Base-by-base conservation (phyloP, 2,329 filamentous ascomycete species). In the Apiospora arundinis region DNA sequence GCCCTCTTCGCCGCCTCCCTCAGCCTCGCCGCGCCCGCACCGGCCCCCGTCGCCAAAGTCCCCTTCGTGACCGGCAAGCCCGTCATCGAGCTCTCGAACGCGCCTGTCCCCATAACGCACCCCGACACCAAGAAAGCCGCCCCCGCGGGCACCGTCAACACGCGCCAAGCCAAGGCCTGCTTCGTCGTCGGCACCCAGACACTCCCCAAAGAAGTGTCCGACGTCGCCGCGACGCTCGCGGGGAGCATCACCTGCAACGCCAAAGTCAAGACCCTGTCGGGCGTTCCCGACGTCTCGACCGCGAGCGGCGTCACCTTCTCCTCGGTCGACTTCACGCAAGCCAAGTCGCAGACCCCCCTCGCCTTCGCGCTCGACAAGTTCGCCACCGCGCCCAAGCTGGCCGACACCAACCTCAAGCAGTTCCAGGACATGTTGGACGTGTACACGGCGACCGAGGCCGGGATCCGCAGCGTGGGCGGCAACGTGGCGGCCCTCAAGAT, bases 401-500 rank as follows among this genome's bases (percentile, higher is more conserved):
- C 86, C 8, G 73, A 76, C 73, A 85, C 83, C 49, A 81, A 90
- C 75, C 83, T 91, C 21, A 77, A 81, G 3, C 78, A 79, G 28
- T 89, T 90, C 80, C 83, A 89, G 77, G 81, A 88, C 75, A 77
- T 83, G 73, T 82, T 90, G 45, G 84, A 90, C 75, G 85, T 85
- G 9, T 90, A 91, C 75, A 80, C 87, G 4, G 88, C 89, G 0
- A 90, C 89, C 6, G 89, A 91, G 78, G 88, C 87, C 1, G 89
- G 87, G 1, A 81, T 91, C 68, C 82, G 89, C 25, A 87, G 85
- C 28, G 84, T 85, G 5, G 85, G 84, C 16, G 88, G 88, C 2
- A 83, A 76, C 70, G 80, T 91, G n/a, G 56, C 56, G 8, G 85
- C 83, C 2, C 86, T 91, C 79, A 90, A 91, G 80, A 86, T 88